Evolutionary conservation across 176 grass and related monocot species (phyloP), one percentile per base, ranked within the genome.

Genomic region (Coix lacrymajobi): DNA sequence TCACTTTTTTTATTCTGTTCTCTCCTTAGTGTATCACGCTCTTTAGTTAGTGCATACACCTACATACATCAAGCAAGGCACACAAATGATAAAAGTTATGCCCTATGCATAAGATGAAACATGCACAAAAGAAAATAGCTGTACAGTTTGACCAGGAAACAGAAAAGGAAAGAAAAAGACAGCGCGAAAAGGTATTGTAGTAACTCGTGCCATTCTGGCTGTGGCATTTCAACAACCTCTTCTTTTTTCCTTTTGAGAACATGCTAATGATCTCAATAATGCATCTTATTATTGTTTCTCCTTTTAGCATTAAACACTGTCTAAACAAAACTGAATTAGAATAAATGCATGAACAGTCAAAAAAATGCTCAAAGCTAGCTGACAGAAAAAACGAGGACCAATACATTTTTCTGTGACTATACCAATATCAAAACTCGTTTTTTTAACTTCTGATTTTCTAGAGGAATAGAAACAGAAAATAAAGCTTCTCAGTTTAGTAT

Each of bases 1-100:
- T 99, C 97, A 48, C 91, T 99, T 86, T 99, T 99, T 76, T 89
- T 96, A 75, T 76, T 99, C 87, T 99, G 97, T 83, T 99, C 97
- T 79, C 93, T 96, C 87, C 91, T 94, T 81, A 99, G 92, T 64
- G 89, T 92, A 94, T 99, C 97, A 66, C 97, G 91, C 89, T 99
- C 97, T 78, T 77, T 99, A 15, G 97, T 94, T 32, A 99, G 80
- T 43, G 93, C 93, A 85, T 99, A 99, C 41, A 96, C 89, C 97
- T 99, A 91, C 30, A 94, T 30, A 56, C 1, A 83, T 78, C 40
- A 76, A 84, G 71, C 40, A 76, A 84, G 71, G 66, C 25, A 84
- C 52, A 20, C 32, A 87, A 70, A 68, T 43, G 11, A 63, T 36
- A 69, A 74, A 83, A 44, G 38, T 49, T 75, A 54, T 40, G 48